These are phyloP conservation scores for Phialophora tarda DNA, from an alignment of 2,329 filamentous ascomycete genomes.

Conservation along the genomic window DNA sequence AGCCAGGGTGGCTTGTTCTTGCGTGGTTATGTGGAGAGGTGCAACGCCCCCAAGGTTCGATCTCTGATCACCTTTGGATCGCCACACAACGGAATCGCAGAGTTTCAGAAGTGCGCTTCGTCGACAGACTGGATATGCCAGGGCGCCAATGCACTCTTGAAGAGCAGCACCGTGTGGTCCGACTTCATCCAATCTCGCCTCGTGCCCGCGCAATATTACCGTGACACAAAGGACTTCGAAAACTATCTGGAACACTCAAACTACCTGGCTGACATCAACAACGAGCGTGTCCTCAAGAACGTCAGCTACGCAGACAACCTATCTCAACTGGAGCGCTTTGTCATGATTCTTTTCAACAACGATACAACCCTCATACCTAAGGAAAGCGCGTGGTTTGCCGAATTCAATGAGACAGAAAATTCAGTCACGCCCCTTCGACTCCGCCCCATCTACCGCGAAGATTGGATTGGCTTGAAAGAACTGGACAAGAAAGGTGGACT, in stretches of 20 bases:
- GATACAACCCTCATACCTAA: slow-evolving; percentile 88
- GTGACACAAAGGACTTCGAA: slow-evolving; percentile 70
- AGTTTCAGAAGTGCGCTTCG: slow-evolving; percentile 74
- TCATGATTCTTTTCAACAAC: slow-evolving; percentile 87
- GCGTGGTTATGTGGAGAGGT: slow-evolving; percentile 86
- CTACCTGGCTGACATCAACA: slow-evolving; percentile 95
- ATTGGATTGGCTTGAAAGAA: slow-evolving; percentile 85
- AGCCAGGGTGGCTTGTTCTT: slow-evolving; percentile 96
- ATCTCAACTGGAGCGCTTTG: slow-evolving; percentile 72
- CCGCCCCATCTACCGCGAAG: slow-evolving; percentile 77
- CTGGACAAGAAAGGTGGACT: slow-evolving; percentile 81
- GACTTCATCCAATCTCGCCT: slow-evolving; percentile 76
- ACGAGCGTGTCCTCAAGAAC: slow-evolving; percentile 81
- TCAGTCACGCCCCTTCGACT: slow-evolving; percentile 71
- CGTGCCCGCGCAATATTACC: slow-evolving; percentile 95
- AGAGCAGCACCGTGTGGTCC: slow-evolving; percentile 76
- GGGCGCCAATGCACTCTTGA: slow-evolving; percentile 76
- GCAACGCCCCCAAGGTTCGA: slow-evolving; percentile 71
- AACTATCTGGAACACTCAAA: slow-evolving; percentile 80
- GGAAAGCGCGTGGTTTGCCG: slow-evolving; percentile 87
- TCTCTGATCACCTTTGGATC: slow-evolving; percentile 87
- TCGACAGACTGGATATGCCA: slow-evolving; percentile 78
- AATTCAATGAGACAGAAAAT: slow-evolving; percentile 72
- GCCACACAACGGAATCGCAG: slow-evolving; percentile 88
- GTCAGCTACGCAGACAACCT: slow-evolving; percentile 73